Conservation (phyloP, 768 basidiomycete species). For the Kwoniella dejecticola region DNA sequence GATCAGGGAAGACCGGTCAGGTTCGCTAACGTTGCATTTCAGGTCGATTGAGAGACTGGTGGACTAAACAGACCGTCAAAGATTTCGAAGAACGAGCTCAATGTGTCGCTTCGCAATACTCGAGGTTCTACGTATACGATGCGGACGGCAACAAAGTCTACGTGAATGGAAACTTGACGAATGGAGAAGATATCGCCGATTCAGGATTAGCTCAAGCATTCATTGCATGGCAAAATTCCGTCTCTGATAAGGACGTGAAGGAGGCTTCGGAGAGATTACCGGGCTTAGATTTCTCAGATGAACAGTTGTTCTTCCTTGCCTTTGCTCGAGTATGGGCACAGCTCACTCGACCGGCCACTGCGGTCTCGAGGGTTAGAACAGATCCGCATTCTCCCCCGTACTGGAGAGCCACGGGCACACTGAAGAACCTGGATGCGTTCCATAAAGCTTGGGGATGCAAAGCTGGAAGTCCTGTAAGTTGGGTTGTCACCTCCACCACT, state of each 20-base stretch:
- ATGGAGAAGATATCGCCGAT: constrained; percentile 55
- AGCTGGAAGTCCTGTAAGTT: constrained; percentile 68
- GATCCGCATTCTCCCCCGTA: constrained; percentile 84
- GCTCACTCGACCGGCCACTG: constrained; percentile 74
- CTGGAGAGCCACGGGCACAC: constrained; percentile 81
- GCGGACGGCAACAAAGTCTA: constrained; percentile 79
- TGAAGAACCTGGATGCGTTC: constrained; percentile 84
- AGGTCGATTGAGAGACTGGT: constrained; percentile 45
- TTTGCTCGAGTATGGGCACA: constrained; percentile 86
- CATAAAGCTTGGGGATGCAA: constrained; percentile 83
- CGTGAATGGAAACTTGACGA: constrained; percentile 70
- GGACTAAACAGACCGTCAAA: constrained; percentile 64
- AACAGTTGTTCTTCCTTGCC: constrained; percentile 92
- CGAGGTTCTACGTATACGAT: constrained; percentile 80
- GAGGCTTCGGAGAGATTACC: constrained; percentile 67
- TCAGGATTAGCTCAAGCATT: constrained; percentile 63
- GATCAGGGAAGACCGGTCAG: constrained; percentile 29
- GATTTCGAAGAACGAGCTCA: constrained; percentile 79
- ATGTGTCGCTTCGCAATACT: constrained; percentile 90
- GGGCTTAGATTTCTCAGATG: constrained; percentile 64
- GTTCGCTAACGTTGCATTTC: neutral
- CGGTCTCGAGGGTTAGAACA: constrained; percentile 72
- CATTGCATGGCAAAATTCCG: constrained; percentile 81
- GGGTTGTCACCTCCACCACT: too few relatives aligned
- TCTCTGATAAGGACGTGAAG: constrained; percentile 57